Conservation (phyloP, 345 rosid genomes). For the Adansonia digitata region DNA sequence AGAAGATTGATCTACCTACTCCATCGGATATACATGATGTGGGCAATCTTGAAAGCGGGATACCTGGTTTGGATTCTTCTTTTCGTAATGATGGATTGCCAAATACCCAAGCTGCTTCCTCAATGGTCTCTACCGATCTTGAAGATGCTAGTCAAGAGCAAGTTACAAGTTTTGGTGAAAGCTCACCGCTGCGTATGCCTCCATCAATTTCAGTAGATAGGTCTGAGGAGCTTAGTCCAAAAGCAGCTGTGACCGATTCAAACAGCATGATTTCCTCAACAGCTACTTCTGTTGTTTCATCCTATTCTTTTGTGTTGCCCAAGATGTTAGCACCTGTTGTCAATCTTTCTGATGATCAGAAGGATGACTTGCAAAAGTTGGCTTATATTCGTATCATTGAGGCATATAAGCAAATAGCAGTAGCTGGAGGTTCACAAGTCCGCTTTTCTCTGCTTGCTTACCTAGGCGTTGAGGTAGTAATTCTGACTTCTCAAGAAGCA, state of each 20-base stretch:
- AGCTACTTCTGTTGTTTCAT: slow-evolving; percentile 46
- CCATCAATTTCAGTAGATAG: slow-evolving; percentile 73
- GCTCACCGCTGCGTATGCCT: slow-evolving; percentile 36
- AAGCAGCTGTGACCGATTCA: slow-evolving; percentile 45
- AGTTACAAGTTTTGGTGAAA: slow-evolving; percentile 45
- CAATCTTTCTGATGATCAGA: slow-evolving; percentile 65
- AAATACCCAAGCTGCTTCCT: slow-evolving; percentile 50
- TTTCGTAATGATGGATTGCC: slow-evolving; percentile 47
- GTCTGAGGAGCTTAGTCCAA: slow-evolving; percentile 82
- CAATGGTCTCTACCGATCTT: slow-evolving; percentile 47
- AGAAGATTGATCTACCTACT: slow-evolving; percentile 25
- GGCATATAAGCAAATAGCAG: slow-evolving; percentile 70
- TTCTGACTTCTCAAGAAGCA: slow-evolving; percentile 15
- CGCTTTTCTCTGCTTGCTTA: slow-evolving; percentile 79
- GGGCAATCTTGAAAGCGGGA: slow-evolving; percentile 53
- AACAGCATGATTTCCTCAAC: slow-evolving; percentile 51
- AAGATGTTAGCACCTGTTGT: slow-evolving; percentile 91
- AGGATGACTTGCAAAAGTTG: slow-evolving; percentile 71
- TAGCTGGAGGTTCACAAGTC: slow-evolving; percentile 75
- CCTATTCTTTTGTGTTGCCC: slow-evolving; percentile 54
- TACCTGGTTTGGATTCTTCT: slow-evolving; percentile 81
- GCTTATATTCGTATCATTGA: slow-evolving; percentile 67
- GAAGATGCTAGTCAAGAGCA: slow-evolving; percentile 64
- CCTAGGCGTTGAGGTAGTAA: slow-evolving; percentile 77
- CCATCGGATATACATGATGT: slow-evolving; percentile 39